Percentiles rank a stretch among this genome's conserved stretches.
Evolutionary conservation across 139 green algal genomes (phyloP).

Genomic region (Penium margaritaceum): DNA sequence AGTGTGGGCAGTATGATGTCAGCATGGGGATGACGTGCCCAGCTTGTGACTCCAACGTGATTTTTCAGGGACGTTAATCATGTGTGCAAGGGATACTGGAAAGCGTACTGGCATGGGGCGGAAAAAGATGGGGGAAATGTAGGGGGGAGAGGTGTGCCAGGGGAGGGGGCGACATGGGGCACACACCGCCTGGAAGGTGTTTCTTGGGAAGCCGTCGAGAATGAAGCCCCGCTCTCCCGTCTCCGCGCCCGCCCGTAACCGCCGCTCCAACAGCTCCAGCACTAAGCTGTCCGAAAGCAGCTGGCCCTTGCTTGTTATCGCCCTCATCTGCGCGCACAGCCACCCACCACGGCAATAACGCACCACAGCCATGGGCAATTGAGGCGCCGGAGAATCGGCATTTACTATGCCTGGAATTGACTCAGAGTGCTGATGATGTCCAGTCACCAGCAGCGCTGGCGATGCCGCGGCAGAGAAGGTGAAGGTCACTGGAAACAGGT

Average conservation of each 20-base stretch:
- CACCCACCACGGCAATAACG: no score
- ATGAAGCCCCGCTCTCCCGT: slow-evolving; percentile 72
- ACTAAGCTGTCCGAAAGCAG: slow-evolving; percentile 81
- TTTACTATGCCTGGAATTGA: background rate
- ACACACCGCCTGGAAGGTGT: slow-evolving; percentile 53
- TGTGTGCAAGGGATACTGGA: no score
- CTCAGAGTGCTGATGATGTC: background rate
- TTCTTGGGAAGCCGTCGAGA: slow-evolving; percentile 90
- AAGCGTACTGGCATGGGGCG: no score
- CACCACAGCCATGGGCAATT: background rate
- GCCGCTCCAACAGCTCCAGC: slow-evolving; percentile 61
- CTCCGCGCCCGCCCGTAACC: slow-evolving; percentile 49
- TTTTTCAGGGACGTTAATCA: no score
- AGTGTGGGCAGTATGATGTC: no score
- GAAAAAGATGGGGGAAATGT: no score
- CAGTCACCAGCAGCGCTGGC: background rate
- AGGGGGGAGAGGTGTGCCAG: no score
- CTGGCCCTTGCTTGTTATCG: slow-evolving; percentile 59
- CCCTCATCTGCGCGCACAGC: background rate
- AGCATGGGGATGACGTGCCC: no score
- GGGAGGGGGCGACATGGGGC: no score
- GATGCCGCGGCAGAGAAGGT: no score
- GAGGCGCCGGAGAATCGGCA: background rate
- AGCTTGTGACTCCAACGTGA: no score
- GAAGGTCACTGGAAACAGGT: no score